These are phyloP conservation scores for Eleusine coracana DNA, from an alignment of 176 grass and related monocot genomes.

Conservation along the genomic window DNA sequence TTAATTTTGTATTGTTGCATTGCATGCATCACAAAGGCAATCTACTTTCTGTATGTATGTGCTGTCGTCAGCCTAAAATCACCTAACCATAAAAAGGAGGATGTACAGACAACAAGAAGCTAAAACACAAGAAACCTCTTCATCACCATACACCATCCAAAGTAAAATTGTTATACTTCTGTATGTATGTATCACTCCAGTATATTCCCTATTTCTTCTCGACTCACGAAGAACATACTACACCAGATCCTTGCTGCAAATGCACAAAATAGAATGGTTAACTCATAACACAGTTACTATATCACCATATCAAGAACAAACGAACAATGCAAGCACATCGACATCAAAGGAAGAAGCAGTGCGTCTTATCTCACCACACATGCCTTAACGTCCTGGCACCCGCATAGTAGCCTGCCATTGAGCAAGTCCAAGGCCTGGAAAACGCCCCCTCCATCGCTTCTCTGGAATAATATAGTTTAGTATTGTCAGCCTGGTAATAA, in stretches of 20 bases:
- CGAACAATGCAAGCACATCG: neutral
- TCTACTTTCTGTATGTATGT: constrained; percentile 11
- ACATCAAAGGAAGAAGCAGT: neutral
- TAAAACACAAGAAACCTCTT: neutral
- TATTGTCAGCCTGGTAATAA: neutral
- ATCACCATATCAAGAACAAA: neutral
- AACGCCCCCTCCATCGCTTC: constrained; percentile 65
- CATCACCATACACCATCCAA: neutral
- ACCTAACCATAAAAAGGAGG: neutral
- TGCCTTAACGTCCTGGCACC: constrained; percentile 62
- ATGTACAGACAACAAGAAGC: neutral
- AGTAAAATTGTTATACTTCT: constrained; percentile 10
- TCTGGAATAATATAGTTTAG: constrained; percentile 41
- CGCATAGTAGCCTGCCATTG: constrained; percentile 67
- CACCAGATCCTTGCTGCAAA: constrained; percentile 50
- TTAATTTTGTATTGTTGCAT: neutral
- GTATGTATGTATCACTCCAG: neutral
- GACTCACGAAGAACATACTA: constrained; percentile 33
- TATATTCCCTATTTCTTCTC: neutral
- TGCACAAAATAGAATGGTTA: neutral
- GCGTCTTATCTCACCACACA: constrained; percentile 45
- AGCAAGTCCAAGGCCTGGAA: constrained; percentile 68
- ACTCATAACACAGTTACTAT: constrained; percentile 1
- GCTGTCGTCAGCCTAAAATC: neutral
- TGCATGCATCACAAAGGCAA: neutral